Conservation (phyloP, 768 basidiomycete species). For the Boletellus ananiceps region DNA sequence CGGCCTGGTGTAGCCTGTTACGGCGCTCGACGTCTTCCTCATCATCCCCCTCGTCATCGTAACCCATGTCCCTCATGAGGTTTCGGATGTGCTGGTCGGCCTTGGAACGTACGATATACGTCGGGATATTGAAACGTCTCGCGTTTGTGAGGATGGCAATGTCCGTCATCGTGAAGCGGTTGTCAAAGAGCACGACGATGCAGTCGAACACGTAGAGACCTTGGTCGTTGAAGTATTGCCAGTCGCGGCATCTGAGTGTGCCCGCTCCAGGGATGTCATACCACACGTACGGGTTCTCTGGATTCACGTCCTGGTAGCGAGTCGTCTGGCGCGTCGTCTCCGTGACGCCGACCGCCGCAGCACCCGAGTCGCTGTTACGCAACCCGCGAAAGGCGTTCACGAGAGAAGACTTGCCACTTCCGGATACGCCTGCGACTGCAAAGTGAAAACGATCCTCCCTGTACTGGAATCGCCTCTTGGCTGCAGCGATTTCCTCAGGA, state of each 20-base stretch:
- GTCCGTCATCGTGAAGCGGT: constrained; percentile 33
- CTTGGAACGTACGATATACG: constrained; percentile 35
- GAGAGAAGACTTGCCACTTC: constrained; percentile 35
- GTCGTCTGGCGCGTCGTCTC: constrained; percentile 28
- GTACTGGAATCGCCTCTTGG: constrained; percentile 20
- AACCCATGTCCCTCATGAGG: constrained; percentile 22
- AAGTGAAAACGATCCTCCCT: constrained; percentile 28
- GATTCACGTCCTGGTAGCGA: constrained; percentile 25
- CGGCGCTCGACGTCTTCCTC: constrained; percentile 8
- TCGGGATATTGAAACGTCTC: constrained; percentile 29
- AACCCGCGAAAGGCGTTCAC: constrained; percentile 35
- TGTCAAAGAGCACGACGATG: constrained; percentile 32
- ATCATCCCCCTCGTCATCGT: constrained; percentile 17
- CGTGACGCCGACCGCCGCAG: constrained; percentile 27
- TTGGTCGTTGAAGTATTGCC: constrained; percentile 35
- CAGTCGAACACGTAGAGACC: constrained; percentile 36
- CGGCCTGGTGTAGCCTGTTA: constrained; percentile 8
- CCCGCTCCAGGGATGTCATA: constrained; percentile 36
- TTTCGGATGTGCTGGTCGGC: constrained; percentile 31
- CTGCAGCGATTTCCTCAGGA: constrained; percentile 12
- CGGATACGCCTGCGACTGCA: constrained; percentile 32
- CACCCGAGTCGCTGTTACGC: constrained; percentile 11
- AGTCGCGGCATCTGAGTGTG: constrained; percentile 29
- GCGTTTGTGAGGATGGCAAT: constrained; percentile 31
- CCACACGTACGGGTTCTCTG: constrained; percentile 26